Conservation (phyloP, 2,329 filamentous ascomycete species). For the Scedosporium dehoogii region DNA sequence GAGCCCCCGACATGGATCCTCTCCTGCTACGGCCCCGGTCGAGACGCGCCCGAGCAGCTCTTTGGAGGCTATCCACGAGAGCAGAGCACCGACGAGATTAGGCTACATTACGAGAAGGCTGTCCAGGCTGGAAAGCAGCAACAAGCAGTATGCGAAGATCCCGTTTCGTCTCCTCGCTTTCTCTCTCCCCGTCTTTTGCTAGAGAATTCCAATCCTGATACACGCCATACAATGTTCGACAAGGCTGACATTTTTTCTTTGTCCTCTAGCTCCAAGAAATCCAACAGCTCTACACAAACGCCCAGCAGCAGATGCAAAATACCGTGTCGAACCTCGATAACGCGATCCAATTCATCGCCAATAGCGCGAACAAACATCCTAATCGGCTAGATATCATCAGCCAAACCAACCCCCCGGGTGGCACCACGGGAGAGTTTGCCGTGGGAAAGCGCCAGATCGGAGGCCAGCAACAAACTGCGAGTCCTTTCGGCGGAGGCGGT, state of each 20-base stretch:
- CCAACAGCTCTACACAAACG: slow-evolving; percentile 50
- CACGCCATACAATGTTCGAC: too few relatives aligned
- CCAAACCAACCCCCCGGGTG: slow-evolving; percentile 30
- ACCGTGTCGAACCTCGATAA: slow-evolving; percentile 59
- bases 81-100: slow-evolving; percentile 80
- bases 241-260: slow-evolving; percentile 7
- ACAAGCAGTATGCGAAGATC: slow-evolving; percentile 32
- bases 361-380: slow-evolving; percentile 59
- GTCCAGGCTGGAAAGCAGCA: slow-evolving; percentile 49
- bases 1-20: slow-evolving; percentile 78
- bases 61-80: slow-evolving; percentile 73
- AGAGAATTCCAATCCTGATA: too few relatives aligned
- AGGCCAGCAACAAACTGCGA: slow-evolving; percentile 19
- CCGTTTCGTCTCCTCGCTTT: background rate
- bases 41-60: slow-evolving; percentile 67
- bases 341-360: slow-evolving; percentile 60
- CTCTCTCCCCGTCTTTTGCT: too few relatives aligned
- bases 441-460: slow-evolving; percentile 19
- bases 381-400: slow-evolving; percentile 60
- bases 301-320: slow-evolving; percentile 62
- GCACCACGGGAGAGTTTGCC: slow-evolving; percentile 33
- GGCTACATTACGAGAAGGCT: slow-evolving; percentile 59
- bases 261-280: slow-evolving; percentile 46
- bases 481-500: slow-evolving; percentile 29
- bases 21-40: slow-evolving; percentile 73